These are phyloP conservation scores for Calonectria hongkongensis DNA, from an alignment of 2,329 filamentous ascomycete species.

Conservation along the genomic window DNA sequence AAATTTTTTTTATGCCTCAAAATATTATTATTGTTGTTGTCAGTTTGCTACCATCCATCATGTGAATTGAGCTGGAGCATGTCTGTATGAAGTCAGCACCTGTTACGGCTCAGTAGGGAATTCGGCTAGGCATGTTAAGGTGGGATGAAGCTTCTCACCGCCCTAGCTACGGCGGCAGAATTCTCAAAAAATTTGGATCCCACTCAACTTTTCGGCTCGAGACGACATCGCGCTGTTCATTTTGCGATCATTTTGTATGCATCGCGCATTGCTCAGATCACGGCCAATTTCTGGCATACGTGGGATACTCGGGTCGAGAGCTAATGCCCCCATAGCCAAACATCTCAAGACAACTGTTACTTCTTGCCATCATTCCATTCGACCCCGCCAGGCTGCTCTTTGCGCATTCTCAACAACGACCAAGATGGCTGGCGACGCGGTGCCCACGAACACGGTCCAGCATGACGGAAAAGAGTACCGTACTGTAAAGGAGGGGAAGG, in stretches of 20 bases:
- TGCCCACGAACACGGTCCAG: constrained; percentile 52
- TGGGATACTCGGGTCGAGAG: constrained; percentile 30
- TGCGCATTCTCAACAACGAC: constrained; percentile 46
- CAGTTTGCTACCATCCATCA: too few relatives aligned
- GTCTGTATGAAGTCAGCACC: too few relatives aligned
- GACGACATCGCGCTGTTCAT: constrained; percentile 25
- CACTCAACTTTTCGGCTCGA: constrained; percentile 26
- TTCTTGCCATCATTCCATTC: constrained; percentile 28
- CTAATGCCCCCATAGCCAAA: constrained; percentile 23
- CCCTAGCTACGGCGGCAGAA: constrained; percentile 50
- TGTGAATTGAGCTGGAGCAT: too few relatives aligned
- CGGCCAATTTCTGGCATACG: constrained; percentile 46
- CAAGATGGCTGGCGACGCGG: constrained; percentile 49
- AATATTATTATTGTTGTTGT: too few relatives aligned
- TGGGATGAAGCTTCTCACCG: constrained; percentile 45
- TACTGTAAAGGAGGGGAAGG: constrained; percentile 73
- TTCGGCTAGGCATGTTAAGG: background rate
- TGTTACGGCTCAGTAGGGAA: constrained; percentile 11
- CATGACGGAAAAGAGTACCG: constrained; percentile 69
- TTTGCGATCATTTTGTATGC: constrained; percentile 45
- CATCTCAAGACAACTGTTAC: background rate
- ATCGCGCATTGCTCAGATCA: constrained; percentile 37
- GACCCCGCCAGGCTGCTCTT: constrained; percentile 30
- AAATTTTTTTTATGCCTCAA: too few relatives aligned
- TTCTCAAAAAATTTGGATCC: constrained; percentile 48